Percentiles rank a stretch among this genome's conserved stretches.
These are phyloP conservation scores for Setomelanomma holmii DNA, from an alignment of 2,329 filamentous ascomycete species.

Conservation along the genomic window DNA sequence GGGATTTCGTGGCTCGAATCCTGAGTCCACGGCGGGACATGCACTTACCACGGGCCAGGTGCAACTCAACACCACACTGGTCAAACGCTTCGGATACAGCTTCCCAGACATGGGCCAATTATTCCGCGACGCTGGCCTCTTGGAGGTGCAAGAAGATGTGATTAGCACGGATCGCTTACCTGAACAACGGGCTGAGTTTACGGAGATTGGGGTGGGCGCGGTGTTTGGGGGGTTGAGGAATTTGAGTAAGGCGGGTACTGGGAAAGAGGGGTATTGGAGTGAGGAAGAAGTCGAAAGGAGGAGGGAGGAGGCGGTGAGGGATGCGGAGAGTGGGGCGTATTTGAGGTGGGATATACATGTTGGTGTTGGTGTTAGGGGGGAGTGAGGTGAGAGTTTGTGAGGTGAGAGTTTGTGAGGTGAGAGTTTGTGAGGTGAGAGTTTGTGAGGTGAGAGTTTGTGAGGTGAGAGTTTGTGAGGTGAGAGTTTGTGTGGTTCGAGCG, in stretches of 20 bases:
- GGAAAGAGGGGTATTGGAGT: constrained; percentile 31
- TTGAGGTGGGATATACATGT: constrained; percentile 41
- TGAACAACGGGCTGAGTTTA: constrained; percentile 33
- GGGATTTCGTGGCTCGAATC: constrained; percentile 23
- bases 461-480: too few species aligned
- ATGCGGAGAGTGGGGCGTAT: constrained; percentile 36
- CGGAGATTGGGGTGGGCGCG: constrained; percentile 35
- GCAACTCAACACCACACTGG: constrained; percentile 29
- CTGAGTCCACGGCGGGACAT: constrained; percentile 19
- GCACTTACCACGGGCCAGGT: constrained; percentile 27
- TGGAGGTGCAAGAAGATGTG: constrained; percentile 31
- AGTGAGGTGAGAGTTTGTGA: too few species aligned
- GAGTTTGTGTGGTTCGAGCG: too few species aligned
- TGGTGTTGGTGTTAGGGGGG: constrained; percentile 29
- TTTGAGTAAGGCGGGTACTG: constrained; percentile 26
- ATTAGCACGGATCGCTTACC: constrained; percentile 33
- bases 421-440: too few species aligned
- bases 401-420: too few species aligned
- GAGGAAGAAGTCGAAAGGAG: constrained; percentile 5
- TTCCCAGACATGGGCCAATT: constrained; percentile 27
- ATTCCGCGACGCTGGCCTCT: constrained; percentile 26
- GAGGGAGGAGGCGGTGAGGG: constrained; percentile 23
- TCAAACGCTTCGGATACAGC: constrained; percentile 30
- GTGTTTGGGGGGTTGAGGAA: constrained; percentile 36
- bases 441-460: too few species aligned